Conservation (phyloP, 768 basidiomycete genomes). For the Phaeotremella skinneri region DNA sequence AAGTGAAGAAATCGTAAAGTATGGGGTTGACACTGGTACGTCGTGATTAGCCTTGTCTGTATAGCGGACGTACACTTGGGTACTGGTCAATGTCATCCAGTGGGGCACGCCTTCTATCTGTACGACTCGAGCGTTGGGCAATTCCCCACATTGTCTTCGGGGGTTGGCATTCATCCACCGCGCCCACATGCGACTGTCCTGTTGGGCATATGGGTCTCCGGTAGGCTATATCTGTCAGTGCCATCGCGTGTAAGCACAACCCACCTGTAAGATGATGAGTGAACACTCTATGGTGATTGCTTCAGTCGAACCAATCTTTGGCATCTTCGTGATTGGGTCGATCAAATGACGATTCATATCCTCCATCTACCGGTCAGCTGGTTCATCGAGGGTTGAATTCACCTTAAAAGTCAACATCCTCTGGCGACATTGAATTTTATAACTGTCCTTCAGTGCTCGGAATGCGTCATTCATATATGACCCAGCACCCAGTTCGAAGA, state of each 20-base stretch:
- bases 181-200: not conserved
- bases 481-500: conserved; percentile 1
- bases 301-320: not conserved
- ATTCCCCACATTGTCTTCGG: not conserved
- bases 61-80: conserved; percentile 8
- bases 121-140: not conserved
- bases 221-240: no score
- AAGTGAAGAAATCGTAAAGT: conserved; percentile 8
- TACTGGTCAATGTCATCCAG: conserved; percentile 17
- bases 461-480: not conserved
- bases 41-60: no score
- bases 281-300: not conserved
- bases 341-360: not conserved
- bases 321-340: not conserved
- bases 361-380: not conserved
- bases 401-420: not conserved
- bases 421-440: not conserved
- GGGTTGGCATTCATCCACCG: not conserved
- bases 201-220: not conserved
- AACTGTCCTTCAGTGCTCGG: not conserved
- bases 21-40: conserved; percentile 10
- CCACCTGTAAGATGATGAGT: not conserved
- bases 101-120: conserved; percentile 8
- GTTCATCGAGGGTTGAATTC: not conserved
- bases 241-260: no score